Evolutionary conservation across 495 filamentous ascomycete species (phyloP), one percentile per base, ranked within the genome.

Genomic region (Penicillium pancosmium): DNA sequence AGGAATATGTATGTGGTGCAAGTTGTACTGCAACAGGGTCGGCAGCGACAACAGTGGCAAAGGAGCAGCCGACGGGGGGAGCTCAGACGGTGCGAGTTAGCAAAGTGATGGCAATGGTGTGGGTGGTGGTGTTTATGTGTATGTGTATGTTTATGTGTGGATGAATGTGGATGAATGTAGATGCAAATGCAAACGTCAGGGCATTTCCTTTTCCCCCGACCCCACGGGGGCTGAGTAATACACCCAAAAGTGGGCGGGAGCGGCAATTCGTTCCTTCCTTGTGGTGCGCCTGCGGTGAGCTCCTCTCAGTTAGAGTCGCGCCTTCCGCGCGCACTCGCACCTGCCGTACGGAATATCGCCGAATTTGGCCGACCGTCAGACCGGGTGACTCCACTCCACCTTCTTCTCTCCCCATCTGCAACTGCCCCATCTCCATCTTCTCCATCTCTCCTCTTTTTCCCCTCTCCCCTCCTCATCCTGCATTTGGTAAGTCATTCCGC

Each of bases 1-100:
- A 59, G 21, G 91, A 89, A 18, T 93, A 85, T 68, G 71, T 57
- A 5, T 96, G 92, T 73, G 91, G 91, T 10, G 77, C 79, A 19
- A 89, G 88, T 68, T 96, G 92, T 68, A 84, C 83, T 12, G 82
- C 82, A 21, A 79, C 81, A 0, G 72, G 27, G 5, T 31, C 80
- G 43, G 78, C 77, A 12, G 82, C 80, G 21, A 73, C 69, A 38
- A 77, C 74, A 10, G 83, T 88, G 44, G 82, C 79, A 50, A 92
- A 92, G 79, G 81, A 73, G 60, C 61, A 80, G 52, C 40, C 62
- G 15, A 70, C 62, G 5, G 55, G 62, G 35, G 21, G 5, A 36
- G 27, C 27, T 10, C 33, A 27, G 33, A 6, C 48, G 31, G 53
- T 16, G 40, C 48, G 50, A 55, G 16, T n/a, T 65, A 8, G 50